These are phyloP conservation scores for Eucommia ulmoides DNA, from an alignment of 257 asterid genomes.

Conservation along the genomic window DNA sequence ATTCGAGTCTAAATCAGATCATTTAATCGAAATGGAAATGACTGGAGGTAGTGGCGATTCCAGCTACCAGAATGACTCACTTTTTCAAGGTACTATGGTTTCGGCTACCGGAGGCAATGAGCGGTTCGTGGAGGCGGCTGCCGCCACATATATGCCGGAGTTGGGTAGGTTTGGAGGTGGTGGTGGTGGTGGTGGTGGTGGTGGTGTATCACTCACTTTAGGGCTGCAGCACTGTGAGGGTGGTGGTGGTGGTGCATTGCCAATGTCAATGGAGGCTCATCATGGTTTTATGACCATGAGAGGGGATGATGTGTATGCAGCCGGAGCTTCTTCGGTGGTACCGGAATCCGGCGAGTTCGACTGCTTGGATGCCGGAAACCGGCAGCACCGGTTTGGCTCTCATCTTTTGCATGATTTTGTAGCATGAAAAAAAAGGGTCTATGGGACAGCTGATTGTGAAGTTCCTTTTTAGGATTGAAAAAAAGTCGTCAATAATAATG, in stretches of 20 bases:
- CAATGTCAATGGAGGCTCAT: slow-evolving; percentile 24
- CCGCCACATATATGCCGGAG: slow-evolving; percentile 33
- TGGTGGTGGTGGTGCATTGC: slow-evolving; percentile 20
- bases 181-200: too few species aligned
- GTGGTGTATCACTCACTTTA: slow-evolving; percentile 59
- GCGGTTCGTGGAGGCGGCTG: slow-evolving; percentile 22
- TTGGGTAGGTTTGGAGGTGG: slow-evolving; percentile 42
- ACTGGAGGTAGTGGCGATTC: slow-evolving; percentile 26
- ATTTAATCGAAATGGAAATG: too few species aligned
- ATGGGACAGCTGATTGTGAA: too few species aligned
- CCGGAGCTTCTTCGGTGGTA: slow-evolving; percentile 31
- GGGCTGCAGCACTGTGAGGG: slow-evolving; percentile 75
- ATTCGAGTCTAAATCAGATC: too few species aligned
- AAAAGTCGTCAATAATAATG: too few species aligned
- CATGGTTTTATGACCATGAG: slow-evolving; percentile 35
- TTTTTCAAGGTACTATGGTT: slow-evolving; percentile 14
- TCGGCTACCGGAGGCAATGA: slow-evolving; percentile 15
- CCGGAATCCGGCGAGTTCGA: slow-evolving; percentile 36
- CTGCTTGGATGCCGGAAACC: slow-evolving; percentile 40
- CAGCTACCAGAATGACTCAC: slow-evolving; percentile 15
- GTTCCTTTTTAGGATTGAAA: too few species aligned
- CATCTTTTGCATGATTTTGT: slow-evolving; percentile 37
- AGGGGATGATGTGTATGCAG: slow-evolving; percentile 27
- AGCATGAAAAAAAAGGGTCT: slow-evolving; percentile 11
- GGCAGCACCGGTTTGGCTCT: slow-evolving; percentile 35